A percentile compares a stretch with the other conserved stretches of the same genome.
phyloP scores from a whole-genome alignment of 345 rosid genomes.

The Erucastrum elatum region DNA sequence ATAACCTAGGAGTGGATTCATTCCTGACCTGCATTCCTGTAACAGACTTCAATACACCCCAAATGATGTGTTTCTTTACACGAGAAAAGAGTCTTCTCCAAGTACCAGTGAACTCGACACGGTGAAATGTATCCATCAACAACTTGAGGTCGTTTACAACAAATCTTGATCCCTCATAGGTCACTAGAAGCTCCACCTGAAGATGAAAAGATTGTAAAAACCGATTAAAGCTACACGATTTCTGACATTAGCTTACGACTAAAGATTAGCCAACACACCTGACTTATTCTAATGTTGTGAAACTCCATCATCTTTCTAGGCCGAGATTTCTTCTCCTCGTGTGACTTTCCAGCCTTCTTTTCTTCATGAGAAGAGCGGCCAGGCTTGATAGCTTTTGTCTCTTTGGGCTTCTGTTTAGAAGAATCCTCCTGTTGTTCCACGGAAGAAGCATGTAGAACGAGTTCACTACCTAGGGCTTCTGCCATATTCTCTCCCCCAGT shows the following conservation, averaged over 20 bases:
- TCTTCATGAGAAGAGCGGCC: slow-evolving; percentile 90
- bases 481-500: slow-evolving; percentile 91
- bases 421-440: slow-evolving; percentile 72
- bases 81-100: slow-evolving; percentile 99
- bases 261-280: slow-evolving; percentile 50
- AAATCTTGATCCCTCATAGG: slow-evolving; percentile 91
- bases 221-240: neutral
- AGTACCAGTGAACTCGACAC: slow-evolving; percentile 82
- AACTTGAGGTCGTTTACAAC: slow-evolving; percentile 94
- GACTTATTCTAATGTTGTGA: slow-evolving; percentile 91
- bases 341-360: slow-evolving; percentile 75
- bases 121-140: slow-evolving; percentile 94
- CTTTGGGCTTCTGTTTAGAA: slow-evolving; percentile 67
- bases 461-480: slow-evolving; percentile 84
- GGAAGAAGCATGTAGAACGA: slow-evolving; percentile 71
- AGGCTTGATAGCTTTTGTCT: slow-evolving; percentile 59
- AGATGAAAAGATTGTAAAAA: slow-evolving; percentile 25
- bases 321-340: slow-evolving; percentile 84
- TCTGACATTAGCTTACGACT: neutral
- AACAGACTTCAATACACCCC: slow-evolving; percentile 97
- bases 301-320: slow-evolving; percentile 92
- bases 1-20: neutral
- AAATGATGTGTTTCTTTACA: slow-evolving; percentile 94
- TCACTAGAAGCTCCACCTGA: slow-evolving; percentile 87
- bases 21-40: slow-evolving; percentile 93